Percentiles rank a stretch among this genome's conserved stretches.
Evolutionary conservation across 352 stramenopile species (phyloP).

Genomic region (Phytophthora crassamura): DNA sequence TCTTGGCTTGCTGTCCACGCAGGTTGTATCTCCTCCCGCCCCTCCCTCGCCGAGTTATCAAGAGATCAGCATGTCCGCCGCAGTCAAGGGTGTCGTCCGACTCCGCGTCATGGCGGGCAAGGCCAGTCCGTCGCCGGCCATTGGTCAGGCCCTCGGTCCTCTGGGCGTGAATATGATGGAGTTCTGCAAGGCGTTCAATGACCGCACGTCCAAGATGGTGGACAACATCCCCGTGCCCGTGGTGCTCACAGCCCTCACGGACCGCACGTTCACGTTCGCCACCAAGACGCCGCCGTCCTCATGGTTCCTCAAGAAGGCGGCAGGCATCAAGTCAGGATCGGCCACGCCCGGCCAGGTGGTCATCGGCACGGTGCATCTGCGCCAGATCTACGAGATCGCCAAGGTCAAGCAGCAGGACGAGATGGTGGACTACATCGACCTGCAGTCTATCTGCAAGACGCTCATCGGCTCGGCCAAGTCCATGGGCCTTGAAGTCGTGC

Average conservation of each 20-base stretch:
- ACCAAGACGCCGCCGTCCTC: constrained; percentile 95
- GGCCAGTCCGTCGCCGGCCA: constrained; percentile 86
- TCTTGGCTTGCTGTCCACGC: constrained; percentile 3
- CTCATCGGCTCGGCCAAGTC: constrained; percentile 93
- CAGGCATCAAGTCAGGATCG: constrained; percentile 85
- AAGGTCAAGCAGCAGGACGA: constrained; percentile 97
- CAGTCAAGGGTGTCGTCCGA: constrained; percentile 85
- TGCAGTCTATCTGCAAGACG: constrained; percentile 93
- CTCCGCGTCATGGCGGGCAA: constrained; percentile 88
- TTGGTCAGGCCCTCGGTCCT: constrained; percentile 94
- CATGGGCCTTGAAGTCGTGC: constrained; percentile 91
- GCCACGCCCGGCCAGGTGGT: constrained; percentile 75
- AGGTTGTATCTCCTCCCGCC: constrained; percentile 15
- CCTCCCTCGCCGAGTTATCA: constrained; percentile 15
- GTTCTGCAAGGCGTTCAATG: constrained; percentile 99
- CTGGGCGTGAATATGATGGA: constrained; percentile 99
- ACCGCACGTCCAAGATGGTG: constrained; percentile 92
- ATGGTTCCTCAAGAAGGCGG: constrained; percentile 94
- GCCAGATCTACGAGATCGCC: constrained; percentile 98
- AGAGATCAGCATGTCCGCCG: constrained; percentile 36
- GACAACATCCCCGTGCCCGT: constrained; percentile 95
- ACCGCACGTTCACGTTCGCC: constrained; percentile 97
- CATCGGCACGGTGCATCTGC: constrained; percentile 90
- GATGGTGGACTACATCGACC: constrained; percentile 92
- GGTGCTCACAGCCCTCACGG: constrained; percentile 91